These are phyloP conservation scores for Aspergillus mulundensis DNA, from an alignment of 495 filamentous ascomycete genomes.

Conservation along the genomic window DNA sequence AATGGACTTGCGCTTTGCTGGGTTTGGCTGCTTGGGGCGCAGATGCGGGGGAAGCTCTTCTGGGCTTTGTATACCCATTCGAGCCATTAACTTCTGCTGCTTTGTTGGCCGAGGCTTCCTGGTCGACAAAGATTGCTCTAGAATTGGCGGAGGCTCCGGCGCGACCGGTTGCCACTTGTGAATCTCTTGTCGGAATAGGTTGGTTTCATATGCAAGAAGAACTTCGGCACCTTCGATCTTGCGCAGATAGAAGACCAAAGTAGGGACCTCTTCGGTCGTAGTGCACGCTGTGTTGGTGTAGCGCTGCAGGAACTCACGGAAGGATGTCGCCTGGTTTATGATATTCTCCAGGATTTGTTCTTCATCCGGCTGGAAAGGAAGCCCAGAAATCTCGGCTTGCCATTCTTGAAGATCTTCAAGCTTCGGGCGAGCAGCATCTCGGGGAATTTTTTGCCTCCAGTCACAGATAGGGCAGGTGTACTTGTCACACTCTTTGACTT, in stretches of 20 bases:
- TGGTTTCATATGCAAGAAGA: conserved; percentile 85
- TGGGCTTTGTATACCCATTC: conserved; percentile 78
- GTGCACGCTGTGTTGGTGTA: conserved; percentile 77
- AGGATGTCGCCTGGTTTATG: conserved; percentile 75
- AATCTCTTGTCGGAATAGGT: conserved; percentile 93
- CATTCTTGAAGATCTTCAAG: conserved; percentile 85
- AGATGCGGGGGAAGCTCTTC: conserved; percentile 82
- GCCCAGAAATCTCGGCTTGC: conserved; percentile 73
- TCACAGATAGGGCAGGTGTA: conserved; percentile 99
- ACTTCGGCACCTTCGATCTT: conserved; percentile 99
- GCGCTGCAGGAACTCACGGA: conserved; percentile 74
- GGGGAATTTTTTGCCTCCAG: conserved; percentile 94
- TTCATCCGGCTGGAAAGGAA: conserved; percentile 97
- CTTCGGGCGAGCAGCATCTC: conserved; percentile 95
- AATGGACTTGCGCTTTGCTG: conserved; percentile 45
- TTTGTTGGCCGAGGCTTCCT: conserved; percentile 96
- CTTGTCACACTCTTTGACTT: conserved; percentile 96
- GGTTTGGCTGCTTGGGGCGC: conserved; percentile 66
- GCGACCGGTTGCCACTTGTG: conserved; percentile 96
- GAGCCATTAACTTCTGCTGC: conserved; percentile 89
- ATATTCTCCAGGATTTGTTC: conserved; percentile 80
- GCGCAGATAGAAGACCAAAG: conserved; percentile 93
- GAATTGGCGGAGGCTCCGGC: conserved; percentile 70
- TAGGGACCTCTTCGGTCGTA: conserved; percentile 79
- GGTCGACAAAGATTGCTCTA: conserved; percentile 86